Conservation (phyloP, 2,329 filamentous ascomycete species). For the Decorospora gaudefroyi region DNA sequence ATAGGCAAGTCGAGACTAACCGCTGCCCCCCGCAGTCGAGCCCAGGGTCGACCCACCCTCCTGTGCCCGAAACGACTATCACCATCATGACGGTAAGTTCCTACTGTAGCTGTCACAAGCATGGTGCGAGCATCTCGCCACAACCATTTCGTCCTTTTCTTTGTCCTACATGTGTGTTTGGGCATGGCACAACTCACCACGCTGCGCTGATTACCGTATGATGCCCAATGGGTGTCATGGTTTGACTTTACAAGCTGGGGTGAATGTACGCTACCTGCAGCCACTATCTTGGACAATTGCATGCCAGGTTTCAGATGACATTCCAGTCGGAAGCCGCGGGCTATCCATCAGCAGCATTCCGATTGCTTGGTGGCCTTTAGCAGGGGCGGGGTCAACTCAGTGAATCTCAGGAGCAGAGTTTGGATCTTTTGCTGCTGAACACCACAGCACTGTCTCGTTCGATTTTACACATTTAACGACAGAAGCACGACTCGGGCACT, state of each 20-base stretch:
- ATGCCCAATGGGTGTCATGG: background rate
- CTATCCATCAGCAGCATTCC: slow-evolving; percentile 12
- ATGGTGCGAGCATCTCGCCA: slow-evolving; percentile 22
- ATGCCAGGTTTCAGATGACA: slow-evolving; percentile 1
- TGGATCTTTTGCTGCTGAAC: too few relatives aligned
- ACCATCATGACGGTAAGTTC: slow-evolving; percentile 25
- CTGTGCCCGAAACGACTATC: slow-evolving; percentile 25
- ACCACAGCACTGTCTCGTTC: background rate
- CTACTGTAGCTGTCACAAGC: slow-evolving; percentile 26
- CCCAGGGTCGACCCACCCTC: slow-evolving; percentile 25
- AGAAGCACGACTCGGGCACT: background rate
- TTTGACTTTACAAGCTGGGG: background rate
- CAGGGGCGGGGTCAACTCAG: too few relatives aligned
- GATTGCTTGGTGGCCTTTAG: too few relatives aligned
- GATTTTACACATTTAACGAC: background rate
- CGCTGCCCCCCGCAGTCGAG: slow-evolving; percentile 25
- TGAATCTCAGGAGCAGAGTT: too few relatives aligned
- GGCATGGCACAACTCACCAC: slow-evolving; percentile 7
- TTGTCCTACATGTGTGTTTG: slow-evolving; percentile 10
- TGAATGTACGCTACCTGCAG: background rate
- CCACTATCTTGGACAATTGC: background rate
- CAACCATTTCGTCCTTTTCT: slow-evolving; percentile 12
- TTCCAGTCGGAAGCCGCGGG: slow-evolving; percentile 13
- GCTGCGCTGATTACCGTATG: background rate
- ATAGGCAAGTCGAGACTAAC: slow-evolving; percentile 15